These are phyloP conservation scores for Dictyostelium capitatum DNA, from an alignment of 78 protist species.

Conservation along the genomic window DNA sequence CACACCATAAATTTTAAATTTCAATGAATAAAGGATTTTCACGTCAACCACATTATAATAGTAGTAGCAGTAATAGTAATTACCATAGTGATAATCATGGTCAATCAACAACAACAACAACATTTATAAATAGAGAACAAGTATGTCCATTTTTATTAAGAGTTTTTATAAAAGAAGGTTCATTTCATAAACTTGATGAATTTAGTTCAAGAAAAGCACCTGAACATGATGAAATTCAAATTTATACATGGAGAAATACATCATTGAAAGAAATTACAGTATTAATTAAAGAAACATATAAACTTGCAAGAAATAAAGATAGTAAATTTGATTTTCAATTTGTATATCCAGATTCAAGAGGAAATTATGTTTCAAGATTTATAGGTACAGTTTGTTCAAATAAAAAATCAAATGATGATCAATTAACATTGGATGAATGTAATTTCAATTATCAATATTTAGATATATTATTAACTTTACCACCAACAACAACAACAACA, in stretches of 20 bases:
- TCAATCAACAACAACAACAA: not conserved
- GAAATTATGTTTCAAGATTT: not conserved
- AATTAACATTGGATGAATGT: slow-evolving; percentile 10
- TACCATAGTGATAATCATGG: not conserved
- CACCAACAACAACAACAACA: not conserved
- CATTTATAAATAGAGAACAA: slow-evolving; percentile 5
- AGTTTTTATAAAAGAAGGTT: slow-evolving; percentile 28
- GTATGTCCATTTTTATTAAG: slow-evolving; percentile 52
- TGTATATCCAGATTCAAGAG: slow-evolving; percentile 21
- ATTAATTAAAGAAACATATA: slow-evolving; percentile 46
- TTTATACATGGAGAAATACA: slow-evolving; percentile 57
- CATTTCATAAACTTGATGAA: slow-evolving; percentile 21
- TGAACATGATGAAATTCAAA: slow-evolving; percentile 47
- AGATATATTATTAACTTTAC: slow-evolving; percentile 10
- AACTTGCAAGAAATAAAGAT: slow-evolving; percentile 42
- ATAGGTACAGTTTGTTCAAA: slow-evolving; percentile 23
- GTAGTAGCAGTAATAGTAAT: not conserved
- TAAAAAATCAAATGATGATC: slow-evolving; percentile 32
- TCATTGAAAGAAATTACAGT: slow-evolving; percentile 44
- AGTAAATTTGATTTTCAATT: slow-evolving; percentile 21
- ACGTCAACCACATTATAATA: not conserved
- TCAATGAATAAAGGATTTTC: not conserved
- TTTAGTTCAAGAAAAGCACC: slow-evolving; percentile 47
- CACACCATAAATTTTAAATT: not conserved
- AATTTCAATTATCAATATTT: slow-evolving; percentile 33